Base-by-base conservation (phyloP, 495 filamentous ascomycete species). In the Halenospora varia region DNA sequence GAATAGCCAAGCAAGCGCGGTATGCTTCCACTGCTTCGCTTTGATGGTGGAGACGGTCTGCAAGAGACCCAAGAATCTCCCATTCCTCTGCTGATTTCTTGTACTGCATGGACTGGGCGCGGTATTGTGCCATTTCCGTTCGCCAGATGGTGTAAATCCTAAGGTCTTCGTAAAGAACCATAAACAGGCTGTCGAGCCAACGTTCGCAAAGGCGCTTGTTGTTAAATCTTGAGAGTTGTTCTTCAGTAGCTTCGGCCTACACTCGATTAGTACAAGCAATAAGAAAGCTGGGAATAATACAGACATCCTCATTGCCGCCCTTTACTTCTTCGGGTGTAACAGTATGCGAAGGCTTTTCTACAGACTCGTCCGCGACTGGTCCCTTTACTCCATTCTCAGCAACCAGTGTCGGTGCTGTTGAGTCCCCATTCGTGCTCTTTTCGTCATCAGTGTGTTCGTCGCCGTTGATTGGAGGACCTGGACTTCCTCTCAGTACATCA, bases 141-240 rank as follows among this genome's bases (percentile, higher is more conserved):
- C 94, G 86, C 94, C 94, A 98, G 68, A 98, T 97, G 40, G 94
- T 97, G 74, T 97, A 98, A 55, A 98, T 92, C 25, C 94, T 89
- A 10, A 98, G 82, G 66, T 98, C 94, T 70, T 98, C 94, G 67
- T 97, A 98, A 0, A 97, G 81, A 0, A 97, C 93, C 94, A 98
- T 98, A 76, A 98, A 97, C 26, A 98, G 82, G 62, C 96, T 97
- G 71, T 98, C 94, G 2, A 98, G 82, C 94, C 94, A 98, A 60
- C 94, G 83, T 68, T 98, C 94, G 66, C 94, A 98, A 3, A 98
- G 83, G 1, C 94, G 87, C 75, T 98, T 98, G 73, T 97, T 94
- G 59, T 90, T 91, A 68, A 98, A 89, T 20, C 80, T 77, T 3
- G 83, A 80, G 54, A 80, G 79, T 66, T 84, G 82, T 54, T 83